These are phyloP conservation scores for Luvunga scandens DNA, from an alignment of 345 rosid genomes.

Conservation along the genomic window DNA sequence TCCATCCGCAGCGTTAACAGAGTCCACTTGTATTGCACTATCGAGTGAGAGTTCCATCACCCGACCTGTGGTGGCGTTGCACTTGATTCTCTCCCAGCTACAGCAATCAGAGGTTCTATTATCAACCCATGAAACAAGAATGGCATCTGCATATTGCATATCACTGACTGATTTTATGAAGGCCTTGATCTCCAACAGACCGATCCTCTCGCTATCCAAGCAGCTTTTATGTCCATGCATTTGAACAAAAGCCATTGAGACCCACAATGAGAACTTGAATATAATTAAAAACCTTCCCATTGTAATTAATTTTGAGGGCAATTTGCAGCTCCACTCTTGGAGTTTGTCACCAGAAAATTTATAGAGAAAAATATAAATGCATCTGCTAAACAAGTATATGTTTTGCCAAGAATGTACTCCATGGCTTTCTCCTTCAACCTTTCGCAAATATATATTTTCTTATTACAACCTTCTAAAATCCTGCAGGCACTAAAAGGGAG, in stretches of 20 bases:
- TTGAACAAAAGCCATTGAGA: background rate
- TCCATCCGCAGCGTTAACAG: rapidly evolving
- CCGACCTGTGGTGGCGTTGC: background rate
- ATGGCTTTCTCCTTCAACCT: too few relatives aligned
- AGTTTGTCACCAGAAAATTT: too few relatives aligned
- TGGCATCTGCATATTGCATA: background rate
- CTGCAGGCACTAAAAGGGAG: too few relatives aligned
- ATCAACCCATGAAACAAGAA: background rate
- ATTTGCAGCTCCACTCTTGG: too few relatives aligned
- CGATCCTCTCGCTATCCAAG: slow-evolving; percentile 19
- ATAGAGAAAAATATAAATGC: too few relatives aligned
- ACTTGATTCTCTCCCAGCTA: slow-evolving; percentile 6
- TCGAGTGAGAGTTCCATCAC: background rate
- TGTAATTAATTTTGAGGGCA: too few relatives aligned
- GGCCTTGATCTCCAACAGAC: slow-evolving; percentile 22
- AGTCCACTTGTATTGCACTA: too few relatives aligned
- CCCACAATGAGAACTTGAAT: background rate
- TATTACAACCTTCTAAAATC: too few relatives aligned
- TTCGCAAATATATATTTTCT: too few relatives aligned
- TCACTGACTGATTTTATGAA: background rate
- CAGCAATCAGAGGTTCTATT: background rate
- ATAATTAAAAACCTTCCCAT: too few relatives aligned
- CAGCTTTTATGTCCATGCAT: background rate
- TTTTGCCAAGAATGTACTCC: too few relatives aligned
- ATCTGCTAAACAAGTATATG: too few relatives aligned